Conservation (phyloP, 176 grass and related monocot genomes). For the Hsuehochloa calcarea region DNA sequence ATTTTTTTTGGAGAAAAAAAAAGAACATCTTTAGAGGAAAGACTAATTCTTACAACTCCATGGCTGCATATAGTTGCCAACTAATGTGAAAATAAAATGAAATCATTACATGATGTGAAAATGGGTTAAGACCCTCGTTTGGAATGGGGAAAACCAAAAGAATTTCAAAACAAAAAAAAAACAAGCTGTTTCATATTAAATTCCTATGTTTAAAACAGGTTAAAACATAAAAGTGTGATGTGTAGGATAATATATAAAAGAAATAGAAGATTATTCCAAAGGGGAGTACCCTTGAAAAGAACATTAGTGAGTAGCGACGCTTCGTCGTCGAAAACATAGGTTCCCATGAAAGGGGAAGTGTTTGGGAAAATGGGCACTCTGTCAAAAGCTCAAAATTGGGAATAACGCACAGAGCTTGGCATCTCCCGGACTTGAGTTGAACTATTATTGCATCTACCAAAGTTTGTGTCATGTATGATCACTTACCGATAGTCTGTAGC, state of each 20-base stretch:
- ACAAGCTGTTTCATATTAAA: not conserved
- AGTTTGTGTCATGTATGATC: not conserved
- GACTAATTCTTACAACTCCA: not conserved
- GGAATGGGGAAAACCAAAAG: not conserved
- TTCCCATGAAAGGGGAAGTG: not conserved
- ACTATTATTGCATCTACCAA: not conserved
- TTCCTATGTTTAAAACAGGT: not conserved
- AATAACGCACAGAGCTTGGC: not conserved
- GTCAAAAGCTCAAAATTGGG: not conserved
- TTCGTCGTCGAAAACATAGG: constrained; percentile 8
- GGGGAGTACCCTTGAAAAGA: not conserved
- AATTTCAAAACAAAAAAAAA: not conserved
- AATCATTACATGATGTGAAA: not conserved
- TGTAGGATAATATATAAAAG: not conserved
- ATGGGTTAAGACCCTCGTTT: not conserved
- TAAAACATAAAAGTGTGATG: not conserved
- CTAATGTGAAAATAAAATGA: not conserved
- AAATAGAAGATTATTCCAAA: not conserved
- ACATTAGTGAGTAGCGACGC: not conserved
- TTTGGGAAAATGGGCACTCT: not conserved
- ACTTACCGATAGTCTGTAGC: too few relatives aligned
- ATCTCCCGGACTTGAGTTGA: not conserved
- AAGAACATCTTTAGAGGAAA: not conserved
- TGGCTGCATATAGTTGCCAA: not conserved
- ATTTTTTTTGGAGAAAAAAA: not conserved